Evolutionary conservation across 1,284 basidiomycete species (phyloP).

Genomic region (Tetrapyrgos nigripes): DNA sequence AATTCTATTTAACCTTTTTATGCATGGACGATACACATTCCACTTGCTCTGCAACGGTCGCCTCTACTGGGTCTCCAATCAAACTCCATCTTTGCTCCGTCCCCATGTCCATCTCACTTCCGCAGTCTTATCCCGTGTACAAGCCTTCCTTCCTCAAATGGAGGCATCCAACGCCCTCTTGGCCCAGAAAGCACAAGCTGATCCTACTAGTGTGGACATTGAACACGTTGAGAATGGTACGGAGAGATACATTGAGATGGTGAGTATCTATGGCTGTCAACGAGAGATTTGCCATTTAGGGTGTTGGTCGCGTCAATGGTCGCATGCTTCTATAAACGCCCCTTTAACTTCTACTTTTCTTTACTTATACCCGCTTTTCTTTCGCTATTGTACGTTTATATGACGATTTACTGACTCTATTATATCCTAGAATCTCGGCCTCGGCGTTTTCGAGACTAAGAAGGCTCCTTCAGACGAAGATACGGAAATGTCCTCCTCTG

Average conservation of each 20-base stretch:
- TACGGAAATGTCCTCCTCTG: constrained; percentile 33
- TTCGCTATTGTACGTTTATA: neutral
- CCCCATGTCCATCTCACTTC: constrained; percentile 1
- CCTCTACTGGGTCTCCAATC: neutral
- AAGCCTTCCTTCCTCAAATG: constrained; percentile 67
- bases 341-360: constrained; percentile 7
- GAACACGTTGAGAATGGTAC: constrained; percentile 58
- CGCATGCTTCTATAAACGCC: neutral
- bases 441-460: constrained; percentile 66
- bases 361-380: neutral
- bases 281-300: neutral
- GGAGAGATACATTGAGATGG: constrained; percentile 71
- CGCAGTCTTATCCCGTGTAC: constrained; percentile 64
- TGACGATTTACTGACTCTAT: neutral
- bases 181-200: constrained; percentile 44
- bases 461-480: constrained; percentile 28
- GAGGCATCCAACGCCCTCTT: constrained; percentile 66
- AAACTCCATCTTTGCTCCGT: constrained; percentile 1
- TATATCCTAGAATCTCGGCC: constrained; percentile 59
- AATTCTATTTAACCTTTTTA: neutral
- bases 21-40: neutral
- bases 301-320: neutral
- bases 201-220: constrained; percentile 67
- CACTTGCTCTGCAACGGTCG: neutral
- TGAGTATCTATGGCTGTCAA: constrained; percentile 31